These are phyloP conservation scores for Dimocarpus longan DNA, from an alignment of 345 rosid species.

Conservation along the genomic window DNA sequence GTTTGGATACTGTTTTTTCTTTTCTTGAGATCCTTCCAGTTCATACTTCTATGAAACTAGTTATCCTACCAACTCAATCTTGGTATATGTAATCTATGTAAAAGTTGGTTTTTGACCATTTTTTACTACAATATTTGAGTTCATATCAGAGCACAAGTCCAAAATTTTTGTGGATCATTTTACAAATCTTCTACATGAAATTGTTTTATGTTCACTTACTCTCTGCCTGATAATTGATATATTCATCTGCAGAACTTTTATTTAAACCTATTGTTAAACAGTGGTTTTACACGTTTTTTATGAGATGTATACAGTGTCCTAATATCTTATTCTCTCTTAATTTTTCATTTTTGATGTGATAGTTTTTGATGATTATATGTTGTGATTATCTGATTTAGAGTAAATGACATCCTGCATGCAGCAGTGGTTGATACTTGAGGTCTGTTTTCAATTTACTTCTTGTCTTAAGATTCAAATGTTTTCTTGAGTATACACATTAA, in stretches of 20 bases:
- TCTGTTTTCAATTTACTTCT: no score
- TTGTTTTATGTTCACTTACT: not conserved
- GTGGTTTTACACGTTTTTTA: not conserved
- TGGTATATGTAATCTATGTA: no score
- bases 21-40: not conserved
- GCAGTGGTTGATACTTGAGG: no score
- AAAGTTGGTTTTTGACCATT: no score
- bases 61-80: no score
- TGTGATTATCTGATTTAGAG: no score
- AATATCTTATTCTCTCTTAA: conserved; percentile 3
- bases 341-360: no score
- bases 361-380: no score
- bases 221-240: not conserved
- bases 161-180: not conserved
- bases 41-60: not conserved
- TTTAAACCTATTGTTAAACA: not conserved
- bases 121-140: not conserved
- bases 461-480: no score
- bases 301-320: not conserved
- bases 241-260: not conserved
- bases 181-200: not conserved
- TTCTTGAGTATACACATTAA: no score
- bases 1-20: not conserved
- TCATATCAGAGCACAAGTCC: not conserved
- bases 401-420: no score